phyloP scores from a whole-genome alignment of 805 yeast genomes.

The Candida koratica region DNA sequence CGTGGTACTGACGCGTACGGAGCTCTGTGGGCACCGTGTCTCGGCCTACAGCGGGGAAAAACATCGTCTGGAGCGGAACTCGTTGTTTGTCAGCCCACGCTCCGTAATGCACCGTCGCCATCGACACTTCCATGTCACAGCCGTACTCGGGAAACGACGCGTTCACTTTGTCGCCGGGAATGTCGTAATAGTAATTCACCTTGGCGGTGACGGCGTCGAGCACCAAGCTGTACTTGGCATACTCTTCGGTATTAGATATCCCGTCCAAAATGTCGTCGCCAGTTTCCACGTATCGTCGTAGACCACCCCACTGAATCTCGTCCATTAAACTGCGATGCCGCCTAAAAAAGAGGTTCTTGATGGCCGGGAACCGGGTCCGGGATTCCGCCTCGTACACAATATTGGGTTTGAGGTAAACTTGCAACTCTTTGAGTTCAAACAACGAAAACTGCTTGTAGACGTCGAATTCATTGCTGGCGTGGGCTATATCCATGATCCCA shows the following conservation, averaged over 20 bases:
- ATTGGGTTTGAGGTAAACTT: conserved; percentile 65
- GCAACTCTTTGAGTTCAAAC: conserved; percentile 48
- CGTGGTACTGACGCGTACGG: conserved; percentile 47
- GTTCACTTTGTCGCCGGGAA: conserved; percentile 48
- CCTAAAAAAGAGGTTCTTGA: conserved; percentile 3
- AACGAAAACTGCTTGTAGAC: conserved; percentile 45
- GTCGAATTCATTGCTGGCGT: conserved; percentile 50
- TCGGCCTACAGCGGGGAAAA: conserved; percentile 65
- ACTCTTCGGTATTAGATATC: conserved; percentile 49
- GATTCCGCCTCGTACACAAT: conserved; percentile 48
- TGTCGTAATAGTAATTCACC: conserved; percentile 65
- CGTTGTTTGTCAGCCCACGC: conserved; percentile 95
- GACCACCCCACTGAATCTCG: conserved; percentile 61
- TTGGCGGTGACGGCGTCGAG: conserved; percentile 55
- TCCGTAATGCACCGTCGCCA: conserved; percentile 76
- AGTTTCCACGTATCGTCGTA: conserved; percentile 58
- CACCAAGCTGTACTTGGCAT: conserved; percentile 73
- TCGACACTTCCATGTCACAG: conserved; percentile 51
- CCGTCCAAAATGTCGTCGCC: conserved; percentile 33
- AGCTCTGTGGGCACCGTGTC: conserved; percentile 41
- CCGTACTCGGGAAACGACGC: conserved; percentile 41
- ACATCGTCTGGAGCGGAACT: conserved; percentile 53
- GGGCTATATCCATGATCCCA: conserved; percentile 56
- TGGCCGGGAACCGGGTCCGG: background rate
- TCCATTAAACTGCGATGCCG: conserved; percentile 1